Evolutionary conservation across 2,329 filamentous ascomycete species (phyloP).

Genomic region (Moelleriella libera): DNA sequence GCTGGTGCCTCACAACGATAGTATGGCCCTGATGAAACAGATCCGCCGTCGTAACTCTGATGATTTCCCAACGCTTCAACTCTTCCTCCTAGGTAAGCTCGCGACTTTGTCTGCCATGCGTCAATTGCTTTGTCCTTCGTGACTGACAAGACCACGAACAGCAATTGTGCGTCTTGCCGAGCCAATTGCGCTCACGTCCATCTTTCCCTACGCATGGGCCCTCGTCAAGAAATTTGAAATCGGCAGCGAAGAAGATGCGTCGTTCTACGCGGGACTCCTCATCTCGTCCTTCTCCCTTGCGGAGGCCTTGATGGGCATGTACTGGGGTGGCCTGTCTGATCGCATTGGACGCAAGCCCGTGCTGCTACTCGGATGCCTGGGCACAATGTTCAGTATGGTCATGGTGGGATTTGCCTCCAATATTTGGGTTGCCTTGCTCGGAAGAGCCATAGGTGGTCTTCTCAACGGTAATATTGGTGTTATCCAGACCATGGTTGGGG

Average conservation of each 20-base stretch:
- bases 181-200: conserved; percentile 83
- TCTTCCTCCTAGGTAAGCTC: conserved; percentile 63
- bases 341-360: conserved; percentile 74
- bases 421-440: conserved; percentile 69
- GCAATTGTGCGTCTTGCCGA: conserved; percentile 87
- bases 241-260: conserved; percentile 60
- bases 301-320: conserved; percentile 74
- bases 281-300: conserved; percentile 76
- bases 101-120: not conserved
- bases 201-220: conserved; percentile 84
- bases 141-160: conserved; percentile 17
- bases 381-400: conserved; percentile 71
- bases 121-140: not conserved
- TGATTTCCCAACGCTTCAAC: conserved; percentile 68
- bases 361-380: conserved; percentile 64
- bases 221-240: conserved; percentile 65
- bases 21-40: conserved; percentile 38
- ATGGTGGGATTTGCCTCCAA: conserved; percentile 72
- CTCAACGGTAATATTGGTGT: conserved; percentile 88
- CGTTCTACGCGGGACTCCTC: conserved; percentile 75
- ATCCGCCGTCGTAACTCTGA: conserved; percentile 45
- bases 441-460: conserved; percentile 63
- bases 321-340: conserved; percentile 77
- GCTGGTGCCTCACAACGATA: conserved; percentile 23
- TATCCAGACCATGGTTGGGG: conserved; percentile 85